Evolutionary conservation across 2,329 filamentous ascomycete species (phyloP), one percentile per base, ranked within the genome.

Genomic region (Aspergillus vadensis): DNA sequence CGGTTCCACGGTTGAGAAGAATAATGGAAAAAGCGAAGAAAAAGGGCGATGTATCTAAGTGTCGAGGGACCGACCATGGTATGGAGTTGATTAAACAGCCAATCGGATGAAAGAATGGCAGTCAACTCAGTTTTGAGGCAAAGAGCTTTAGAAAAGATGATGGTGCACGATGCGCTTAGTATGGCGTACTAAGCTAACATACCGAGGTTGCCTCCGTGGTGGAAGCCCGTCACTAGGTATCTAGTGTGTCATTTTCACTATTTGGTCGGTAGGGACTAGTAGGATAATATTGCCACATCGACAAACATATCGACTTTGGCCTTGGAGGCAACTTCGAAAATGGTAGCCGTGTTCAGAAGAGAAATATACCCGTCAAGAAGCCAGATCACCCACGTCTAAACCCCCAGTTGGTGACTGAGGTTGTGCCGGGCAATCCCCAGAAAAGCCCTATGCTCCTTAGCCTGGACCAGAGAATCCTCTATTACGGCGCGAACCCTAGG

Each of bases 391-490:
- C 32, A 36, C 5, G 32, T 36, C 32, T 36, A 36, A 36, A 36
- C 41, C n/a, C 27, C 4, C 27, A 30, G 27, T 30, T 12, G 27
- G 10, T 30, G 27, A n/a, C 12, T 25, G 21, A 15, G 7, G 14
- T 27, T n/a, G 47, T n/a, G n/a, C n/a, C 47, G 7, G 47, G 30
- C n/a, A 19, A 47, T 32, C 53, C 17, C 52, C 41, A 25, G 44
- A 25, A 55, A 47, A 55, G 53, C 53, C 39, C 47, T 41, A 43
- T 43, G 39, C 25, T 50, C 47, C 47, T 50, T 55, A 41, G 25
- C 43, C 43, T 41, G 53, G 39, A 55, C 27, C 39, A 55, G 53
- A 55, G n/a, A 41, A 55, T 47, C 53, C 41, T 21, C 53, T 17
- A 55, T 21, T 44, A 47, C 47, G 47, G 17, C 30, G 39, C 32